Evolutionary conservation across 1,284 basidiomycete genomes (phyloP), one percentile per base, ranked within the genome.

Genomic region (Trametes pubescens): DNA sequence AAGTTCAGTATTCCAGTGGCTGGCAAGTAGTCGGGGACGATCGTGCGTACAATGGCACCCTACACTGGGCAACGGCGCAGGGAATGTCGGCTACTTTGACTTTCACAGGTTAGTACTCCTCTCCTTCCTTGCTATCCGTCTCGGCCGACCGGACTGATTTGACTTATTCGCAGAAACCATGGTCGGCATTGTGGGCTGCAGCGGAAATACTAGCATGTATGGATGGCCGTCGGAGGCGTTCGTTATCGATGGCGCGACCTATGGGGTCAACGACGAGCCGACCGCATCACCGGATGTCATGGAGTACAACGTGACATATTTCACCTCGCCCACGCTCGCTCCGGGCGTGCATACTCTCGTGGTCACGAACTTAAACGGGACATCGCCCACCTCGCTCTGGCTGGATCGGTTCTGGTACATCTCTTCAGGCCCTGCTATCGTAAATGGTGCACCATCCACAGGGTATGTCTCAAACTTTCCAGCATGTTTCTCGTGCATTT

Each of bases 351-450:
- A 71, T 24, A 57, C 37, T 26, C 62, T 71, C 5, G 58, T 64
- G 9, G 60, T 71, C 51, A 69, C 65, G 2, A 71, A 69, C 49
- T 9, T 63, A 2, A 69, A 71, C 40, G 70, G 69, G 9, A 71
- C 70, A 1, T 46, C 34, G n/a, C 70, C 69, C 16, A 69, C 60
- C 47, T 51, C 59, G 4, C 64, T 60, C 37, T 70, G 68, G 70
- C 64, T 71, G 26, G 70, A 71, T 43, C 68, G 65, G n/a, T 58
- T 71, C 29, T 35, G 55, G 32, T 69, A 63, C 56, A 46, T 61
- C 29, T 16, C 40, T 4, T 21, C 59, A 44, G 29, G 3, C 14
- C 40, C 13, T 26, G 26, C 44, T 11, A 47, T 53, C 29, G 29
- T 3, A 8, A 32, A n/a, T n/a, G n/a, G n/a, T n/a, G 40, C 14